Evolutionary conservation across 2,329 filamentous ascomycete genomes (phyloP).

Genomic region (Fusarium xylarioides): DNA sequence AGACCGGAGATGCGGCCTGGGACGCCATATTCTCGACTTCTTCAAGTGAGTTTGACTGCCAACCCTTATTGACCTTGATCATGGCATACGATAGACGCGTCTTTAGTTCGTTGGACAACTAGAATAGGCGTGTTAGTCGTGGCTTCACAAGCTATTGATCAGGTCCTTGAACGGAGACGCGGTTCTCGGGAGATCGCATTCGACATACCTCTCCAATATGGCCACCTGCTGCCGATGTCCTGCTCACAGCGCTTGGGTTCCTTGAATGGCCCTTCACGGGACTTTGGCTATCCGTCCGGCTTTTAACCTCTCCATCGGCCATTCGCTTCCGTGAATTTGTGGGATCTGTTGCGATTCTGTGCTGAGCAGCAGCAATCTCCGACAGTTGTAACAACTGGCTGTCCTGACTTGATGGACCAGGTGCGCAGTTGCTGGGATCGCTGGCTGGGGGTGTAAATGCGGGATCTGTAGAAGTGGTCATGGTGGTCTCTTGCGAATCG

Average conservation of each 20-base stretch:
- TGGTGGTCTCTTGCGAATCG: slow-evolving; percentile 38
- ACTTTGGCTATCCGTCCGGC: slow-evolving; percentile 55
- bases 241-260: slow-evolving; percentile 74
- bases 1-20: slow-evolving; percentile 70
- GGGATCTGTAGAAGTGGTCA: slow-evolving; percentile 38
- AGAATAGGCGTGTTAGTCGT: slow-evolving; percentile 32
- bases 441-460: slow-evolving; percentile 41
- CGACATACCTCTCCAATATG: slow-evolving; percentile 79
- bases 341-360: slow-evolving; percentile 54
- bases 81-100: slow-evolving; percentile 91
- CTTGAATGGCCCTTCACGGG: slow-evolving; percentile 70
- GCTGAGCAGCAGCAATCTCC: slow-evolving; percentile 63
- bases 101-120: slow-evolving; percentile 82
- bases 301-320: slow-evolving; percentile 78
- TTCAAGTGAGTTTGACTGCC: slow-evolving; percentile 80
- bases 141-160: not conserved
- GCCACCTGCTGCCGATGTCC: slow-evolving; percentile 67
- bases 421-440: slow-evolving; percentile 34
- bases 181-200: not conserved
- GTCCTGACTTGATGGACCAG: slow-evolving; percentile 54
- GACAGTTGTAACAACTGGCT: slow-evolving; percentile 68
- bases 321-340: slow-evolving; percentile 72
- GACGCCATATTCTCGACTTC: slow-evolving; percentile 81
- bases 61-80: slow-evolving; percentile 90
- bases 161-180: not conserved